Conservation (phyloP, 176 grass and related monocot genomes). For the Musa itinerans region DNA sequence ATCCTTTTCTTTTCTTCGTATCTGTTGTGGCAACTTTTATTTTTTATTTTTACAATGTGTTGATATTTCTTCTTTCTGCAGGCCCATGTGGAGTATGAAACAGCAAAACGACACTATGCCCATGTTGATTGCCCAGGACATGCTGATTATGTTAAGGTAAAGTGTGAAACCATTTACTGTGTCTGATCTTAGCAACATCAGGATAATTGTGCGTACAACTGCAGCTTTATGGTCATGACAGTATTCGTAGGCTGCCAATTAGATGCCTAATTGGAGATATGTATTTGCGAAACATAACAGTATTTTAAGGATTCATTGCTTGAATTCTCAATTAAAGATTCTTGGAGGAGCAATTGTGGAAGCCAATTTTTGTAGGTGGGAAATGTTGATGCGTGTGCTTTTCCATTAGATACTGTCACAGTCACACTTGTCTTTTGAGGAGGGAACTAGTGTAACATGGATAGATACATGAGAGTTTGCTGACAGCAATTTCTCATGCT, state of each 20-base stretch:
- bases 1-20: background rate
- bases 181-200: background rate
- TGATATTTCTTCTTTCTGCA: constrained; percentile 24
- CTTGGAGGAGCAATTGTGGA: no score
- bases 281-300: background rate
- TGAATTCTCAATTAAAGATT: no score
- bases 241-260: background rate
- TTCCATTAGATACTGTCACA: no score
- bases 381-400: no score
- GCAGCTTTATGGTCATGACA: background rate
- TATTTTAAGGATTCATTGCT: no score
- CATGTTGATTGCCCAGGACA: constrained; percentile 93
- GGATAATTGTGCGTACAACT: background rate
- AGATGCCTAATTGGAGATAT: background rate
- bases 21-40: background rate
- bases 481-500: no score
- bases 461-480: no score
- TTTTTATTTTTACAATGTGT: background rate
- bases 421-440: no score
- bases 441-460: no score
- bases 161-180: background rate
- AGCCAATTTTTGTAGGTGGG: no score
- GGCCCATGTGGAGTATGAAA: constrained; percentile 99
- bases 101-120: constrained; percentile 84
- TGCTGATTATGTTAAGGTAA: constrained; percentile 98